A percentile compares a stretch with the other conserved stretches of the same genome.
Evolutionary conservation across 139 green algal genomes (phyloP).

Genomic region (Zygnema cylindricum): DNA sequence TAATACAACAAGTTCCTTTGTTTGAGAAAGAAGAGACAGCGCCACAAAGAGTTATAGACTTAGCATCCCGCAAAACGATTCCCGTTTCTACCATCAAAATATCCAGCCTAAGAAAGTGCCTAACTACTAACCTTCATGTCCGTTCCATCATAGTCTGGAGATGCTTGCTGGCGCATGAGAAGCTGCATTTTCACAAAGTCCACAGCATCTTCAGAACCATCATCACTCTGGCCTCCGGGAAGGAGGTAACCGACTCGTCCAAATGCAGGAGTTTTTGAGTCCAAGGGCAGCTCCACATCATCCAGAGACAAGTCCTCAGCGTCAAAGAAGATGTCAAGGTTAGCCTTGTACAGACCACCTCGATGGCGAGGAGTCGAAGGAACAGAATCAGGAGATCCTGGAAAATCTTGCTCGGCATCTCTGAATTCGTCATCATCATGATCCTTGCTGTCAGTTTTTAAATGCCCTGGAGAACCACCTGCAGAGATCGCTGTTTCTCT

Average conservation of each 20-base stretch:
- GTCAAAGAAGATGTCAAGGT: conserved; percentile 12
- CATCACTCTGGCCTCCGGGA: background rate
- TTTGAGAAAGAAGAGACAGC: too few relatives aligned
- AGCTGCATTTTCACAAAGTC: conserved; percentile 67
- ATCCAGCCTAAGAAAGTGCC: too few relatives aligned
- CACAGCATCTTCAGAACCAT: background rate
- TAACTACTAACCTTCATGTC: conserved; percentile 44
- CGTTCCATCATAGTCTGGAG: conserved; percentile 61
- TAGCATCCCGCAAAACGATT: too few relatives aligned
- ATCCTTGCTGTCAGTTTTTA: conserved; percentile 1
- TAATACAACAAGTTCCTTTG: too few relatives aligned
- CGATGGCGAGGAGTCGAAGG: conserved; percentile 12
- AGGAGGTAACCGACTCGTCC: background rate
- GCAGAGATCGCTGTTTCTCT: too few relatives aligned
- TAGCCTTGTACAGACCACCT: background rate
- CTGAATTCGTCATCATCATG: conserved; percentile 67
- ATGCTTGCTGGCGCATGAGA: conserved; percentile 58
- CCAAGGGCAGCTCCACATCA: background rate
- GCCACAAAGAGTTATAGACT: too few relatives aligned
- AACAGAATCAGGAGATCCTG: conserved; percentile 29
- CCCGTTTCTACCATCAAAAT: too few relatives aligned
- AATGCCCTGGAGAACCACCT: background rate
- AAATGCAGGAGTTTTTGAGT: conserved; percentile 1
- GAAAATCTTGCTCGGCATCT: conserved; percentile 54
- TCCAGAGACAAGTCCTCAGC: conserved; percentile 15